Conservation (phyloP, 1,139 yeast species). For the Debaryomyces psychrophilus region DNA sequence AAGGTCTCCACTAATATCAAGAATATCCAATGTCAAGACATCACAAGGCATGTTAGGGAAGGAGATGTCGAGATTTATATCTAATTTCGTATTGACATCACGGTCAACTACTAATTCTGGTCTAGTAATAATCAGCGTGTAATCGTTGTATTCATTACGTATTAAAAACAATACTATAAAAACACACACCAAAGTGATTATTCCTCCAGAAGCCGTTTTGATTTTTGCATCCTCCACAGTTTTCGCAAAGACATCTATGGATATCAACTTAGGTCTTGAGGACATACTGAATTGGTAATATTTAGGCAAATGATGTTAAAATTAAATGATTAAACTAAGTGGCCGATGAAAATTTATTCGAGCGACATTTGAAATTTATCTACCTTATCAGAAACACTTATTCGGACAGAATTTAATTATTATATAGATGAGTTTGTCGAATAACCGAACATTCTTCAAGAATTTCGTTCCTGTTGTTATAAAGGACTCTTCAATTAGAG, state of each 20-base stretch:
- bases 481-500: slow-evolving; percentile 33
- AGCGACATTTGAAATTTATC: slow-evolving; percentile 8
- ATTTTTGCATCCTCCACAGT: slow-evolving; percentile 93
- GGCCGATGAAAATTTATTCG: slow-evolving; percentile 9
- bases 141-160: slow-evolving; percentile 75
- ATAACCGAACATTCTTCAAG: slow-evolving; percentile 26
- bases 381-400: background rate
- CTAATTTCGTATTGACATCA: slow-evolving; percentile 74
- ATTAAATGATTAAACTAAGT: background rate
- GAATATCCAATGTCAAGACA: slow-evolving; percentile 45
- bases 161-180: slow-evolving; percentile 64
- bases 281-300: slow-evolving; percentile 22
- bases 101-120: slow-evolving; percentile 91
- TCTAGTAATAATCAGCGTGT: slow-evolving; percentile 63
- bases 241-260: slow-evolving; percentile 88
- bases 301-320: background rate
- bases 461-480: slow-evolving; percentile 25
- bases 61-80: slow-evolving; percentile 76
- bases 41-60: slow-evolving; percentile 90
- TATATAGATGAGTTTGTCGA: slow-evolving; percentile 13
- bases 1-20: slow-evolving; percentile 86
- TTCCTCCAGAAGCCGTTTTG: slow-evolving; percentile 86
- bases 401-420: background rate
- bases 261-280: slow-evolving; percentile 54
- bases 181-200: slow-evolving; percentile 75